Base-by-base conservation (phyloP, 352 stramenopile species). In the Aphanomyces cochlioides region DNA sequence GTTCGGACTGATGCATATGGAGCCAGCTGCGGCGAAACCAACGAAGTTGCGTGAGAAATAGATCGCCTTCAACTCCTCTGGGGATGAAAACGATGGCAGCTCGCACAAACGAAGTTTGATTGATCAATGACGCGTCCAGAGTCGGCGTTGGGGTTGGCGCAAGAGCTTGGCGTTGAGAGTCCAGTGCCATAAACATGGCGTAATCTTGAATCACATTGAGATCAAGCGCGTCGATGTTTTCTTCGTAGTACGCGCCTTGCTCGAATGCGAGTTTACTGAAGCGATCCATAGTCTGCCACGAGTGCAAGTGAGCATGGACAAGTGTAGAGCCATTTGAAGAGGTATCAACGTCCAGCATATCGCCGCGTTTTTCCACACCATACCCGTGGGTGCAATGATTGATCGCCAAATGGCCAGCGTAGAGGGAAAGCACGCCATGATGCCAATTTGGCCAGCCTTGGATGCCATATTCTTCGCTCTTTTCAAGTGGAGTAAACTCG, bases 171-270 rank as follows among this genome's bases (percentile, higher is more conserved):
- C 50, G 47, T 54, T 54, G 47, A 19, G 58, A 66, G 17, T 66
- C 58, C 17, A 66, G 8, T 38, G 58, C 58, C 58, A 66, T 66
- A 38, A 53, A 66, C 58, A 66, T 66, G 5, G 58, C 58, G 48
- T 66, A 66, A 38, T 66, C 58, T 28, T 10, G 15, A 4, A 66
- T 48, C 17, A 50, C 28, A 28, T 53, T 48, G n/a, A 66, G 19
- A 12, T 66, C 43, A 10, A 66, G 34, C 17, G 19, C 43, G 17
- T 5, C 15, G 13, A 50, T 21, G 5, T 66, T 48, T 37, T 66
- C 58, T 28, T 66, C 13, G 6, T 28, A 12, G 43, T 66, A 66
- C 4, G 28, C 58, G 3, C 5, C 10, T n/a, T 41, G n/a, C 6
- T 50, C 28, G 37, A 67, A 67, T 13, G 36, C 37, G 15, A 56